Evolutionary conservation across 1,284 basidiomycete genomes (phyloP).

Genomic region (Mycosarcoma mackinlayi): DNA sequence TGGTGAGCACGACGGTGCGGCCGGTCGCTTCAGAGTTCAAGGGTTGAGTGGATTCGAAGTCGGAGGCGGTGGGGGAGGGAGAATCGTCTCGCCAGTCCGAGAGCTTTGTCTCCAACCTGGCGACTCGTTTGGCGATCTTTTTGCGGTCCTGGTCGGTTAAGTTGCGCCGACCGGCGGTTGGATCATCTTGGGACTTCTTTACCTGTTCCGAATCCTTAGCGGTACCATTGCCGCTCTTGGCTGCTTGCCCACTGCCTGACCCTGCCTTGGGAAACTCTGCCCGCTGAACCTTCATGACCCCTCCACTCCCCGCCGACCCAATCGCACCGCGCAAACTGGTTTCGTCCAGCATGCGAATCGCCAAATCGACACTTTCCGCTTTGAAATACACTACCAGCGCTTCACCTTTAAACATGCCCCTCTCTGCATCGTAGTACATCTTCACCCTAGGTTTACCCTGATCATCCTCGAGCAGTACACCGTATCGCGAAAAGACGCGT

Average conservation of each 20-base stretch:
- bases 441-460: conserved; percentile 88
- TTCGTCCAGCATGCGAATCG: conserved; percentile 88
- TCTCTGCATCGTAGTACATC: conserved; percentile 80
- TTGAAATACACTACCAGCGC: conserved; percentile 97
- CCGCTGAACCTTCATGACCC: conserved; percentile 81
- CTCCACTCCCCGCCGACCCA: conserved; percentile 69
- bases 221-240: background rate
- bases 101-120: conserved; percentile 57
- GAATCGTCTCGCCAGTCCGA: conserved; percentile 64
- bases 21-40: background rate
- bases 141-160: conserved; percentile 47
- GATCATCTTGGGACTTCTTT: background rate
- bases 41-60: conserved; percentile 1
- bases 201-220: background rate
- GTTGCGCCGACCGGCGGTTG: conserved; percentile 10
- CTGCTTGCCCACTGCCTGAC: background rate
- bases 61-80: conserved; percentile 9
- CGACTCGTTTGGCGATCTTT: conserved; percentile 53
- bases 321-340: conserved; percentile 89
- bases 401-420: conserved; percentile 92
- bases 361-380: conserved; percentile 89
- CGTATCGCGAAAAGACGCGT: conserved; percentile 86
- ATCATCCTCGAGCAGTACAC: conserved; percentile 91
- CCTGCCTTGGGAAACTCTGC: conserved; percentile 77
- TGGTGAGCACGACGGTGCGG: conserved; percentile 65